phyloP scores from a whole-genome alignment of 2,329 filamentous ascomycete genomes.

The Fusarium pilosicola region DNA sequence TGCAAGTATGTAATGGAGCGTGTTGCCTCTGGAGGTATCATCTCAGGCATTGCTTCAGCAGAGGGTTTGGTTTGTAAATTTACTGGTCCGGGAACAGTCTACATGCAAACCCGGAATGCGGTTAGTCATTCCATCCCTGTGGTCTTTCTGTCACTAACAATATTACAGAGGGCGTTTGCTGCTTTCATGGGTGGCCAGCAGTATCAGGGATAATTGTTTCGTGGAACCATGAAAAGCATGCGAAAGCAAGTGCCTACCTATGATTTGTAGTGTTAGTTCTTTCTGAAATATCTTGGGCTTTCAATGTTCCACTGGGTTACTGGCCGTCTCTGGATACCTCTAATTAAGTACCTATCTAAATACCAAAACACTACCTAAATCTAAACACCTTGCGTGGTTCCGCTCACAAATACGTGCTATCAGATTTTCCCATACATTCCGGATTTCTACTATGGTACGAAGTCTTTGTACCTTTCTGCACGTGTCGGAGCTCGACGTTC shows the following conservation, averaged over 20 bases:
- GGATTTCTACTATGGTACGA: not conserved
- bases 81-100: slow-evolving; percentile 88
- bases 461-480: not conserved
- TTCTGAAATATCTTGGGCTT: not conserved
- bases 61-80: slow-evolving; percentile 97
- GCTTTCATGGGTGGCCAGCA: slow-evolving; percentile 63
- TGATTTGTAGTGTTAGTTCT: not conserved
- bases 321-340: slow-evolving; percentile 26
- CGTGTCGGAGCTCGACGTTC: not conserved
- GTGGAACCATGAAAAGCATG: not conserved
- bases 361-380: not conserved
- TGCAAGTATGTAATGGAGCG: slow-evolving; percentile 93
- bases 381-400: not conserved
- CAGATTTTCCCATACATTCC: not conserved
- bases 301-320: not conserved
- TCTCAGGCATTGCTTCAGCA: slow-evolving; percentile 83
- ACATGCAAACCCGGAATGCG: slow-evolving; percentile 91
- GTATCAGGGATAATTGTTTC: slow-evolving; percentile 42
- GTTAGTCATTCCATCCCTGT: slow-evolving; percentile 52
- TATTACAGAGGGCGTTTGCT: slow-evolving; percentile 59
- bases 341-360: not conserved
- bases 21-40: slow-evolving; percentile 87
- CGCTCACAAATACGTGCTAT: not conserved
- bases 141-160: slow-evolving; percentile 13
- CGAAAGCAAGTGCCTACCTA: not conserved